phyloP scores from a whole-genome alignment of 108 stramenopile species.

The Mayamaea pseudoterrestris region DNA sequence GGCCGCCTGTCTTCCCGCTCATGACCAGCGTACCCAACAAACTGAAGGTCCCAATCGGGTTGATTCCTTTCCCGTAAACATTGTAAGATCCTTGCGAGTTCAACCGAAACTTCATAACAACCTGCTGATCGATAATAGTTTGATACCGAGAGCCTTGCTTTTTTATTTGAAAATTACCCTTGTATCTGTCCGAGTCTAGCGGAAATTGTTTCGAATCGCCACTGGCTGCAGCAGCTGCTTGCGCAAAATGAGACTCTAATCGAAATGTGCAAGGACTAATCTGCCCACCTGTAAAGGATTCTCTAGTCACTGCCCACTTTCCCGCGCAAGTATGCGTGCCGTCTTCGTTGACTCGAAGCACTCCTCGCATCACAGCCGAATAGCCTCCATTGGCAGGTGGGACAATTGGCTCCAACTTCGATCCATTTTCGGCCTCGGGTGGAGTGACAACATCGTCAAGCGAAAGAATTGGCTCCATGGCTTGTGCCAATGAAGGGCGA shows the following conservation, averaged over 20 bases:
- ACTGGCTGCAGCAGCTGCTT: constrained; percentile 14
- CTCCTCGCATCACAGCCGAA: constrained; percentile 61
- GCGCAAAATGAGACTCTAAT: constrained; percentile 31
- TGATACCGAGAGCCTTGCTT: constrained; percentile 36
- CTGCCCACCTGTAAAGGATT: constrained; percentile 46
- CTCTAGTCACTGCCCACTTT: constrained; percentile 66
- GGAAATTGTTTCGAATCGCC: constrained; percentile 42
- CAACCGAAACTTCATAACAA: constrained; percentile 63
- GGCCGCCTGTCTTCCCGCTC: constrained; percentile 54
- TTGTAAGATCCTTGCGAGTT: constrained; percentile 66
- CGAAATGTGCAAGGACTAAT: constrained; percentile 64
- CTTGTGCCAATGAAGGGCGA: constrained; percentile 7
- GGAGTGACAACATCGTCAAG: constrained; percentile 53
- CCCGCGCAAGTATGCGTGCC: constrained; percentile 63
- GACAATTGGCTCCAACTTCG: constrained; percentile 15
- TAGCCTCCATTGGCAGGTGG: constrained; percentile 33
- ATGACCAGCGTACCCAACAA: constrained; percentile 52
- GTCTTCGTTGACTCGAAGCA: constrained; percentile 58
- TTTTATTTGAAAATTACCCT: constrained; percentile 63
- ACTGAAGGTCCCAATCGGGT: constrained; percentile 54
- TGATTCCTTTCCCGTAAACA: constrained; percentile 73
- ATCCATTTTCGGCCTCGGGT: constrained; percentile 8
- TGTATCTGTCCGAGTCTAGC: constrained; percentile 65
- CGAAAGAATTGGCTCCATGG: constrained; percentile 20
- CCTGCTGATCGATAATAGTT: constrained; percentile 53